These are phyloP conservation scores for Talaromyces sp. DNA, from an alignment of 2,329 filamentous ascomycete species.

Conservation along the genomic window DNA sequence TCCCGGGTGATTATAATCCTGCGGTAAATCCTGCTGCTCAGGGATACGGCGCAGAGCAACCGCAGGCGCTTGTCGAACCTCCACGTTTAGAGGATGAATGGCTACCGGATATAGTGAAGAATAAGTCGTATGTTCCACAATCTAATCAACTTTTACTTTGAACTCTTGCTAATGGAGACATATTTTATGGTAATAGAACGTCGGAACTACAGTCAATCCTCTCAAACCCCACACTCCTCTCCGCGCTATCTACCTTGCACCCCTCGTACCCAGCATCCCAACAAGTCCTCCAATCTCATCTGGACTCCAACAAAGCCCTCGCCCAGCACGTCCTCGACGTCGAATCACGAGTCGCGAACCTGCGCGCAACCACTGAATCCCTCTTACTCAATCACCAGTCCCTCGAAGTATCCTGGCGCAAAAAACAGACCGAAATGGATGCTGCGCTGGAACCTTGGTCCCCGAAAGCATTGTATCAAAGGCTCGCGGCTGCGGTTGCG, in stretches of 20 bases:
- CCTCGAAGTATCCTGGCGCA: constrained; percentile 86
- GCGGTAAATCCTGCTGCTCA: not conserved
- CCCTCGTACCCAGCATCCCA: constrained; percentile 68
- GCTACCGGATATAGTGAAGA: constrained; percentile 72
- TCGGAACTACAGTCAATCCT: constrained; percentile 72
- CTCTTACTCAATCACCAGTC: constrained; percentile 80
- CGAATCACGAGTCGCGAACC: constrained; percentile 49
- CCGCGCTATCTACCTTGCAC: constrained; percentile 74
- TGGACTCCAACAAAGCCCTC: constrained; percentile 70
- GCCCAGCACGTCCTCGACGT: constrained; percentile 50
- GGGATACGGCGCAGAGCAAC: not conserved
- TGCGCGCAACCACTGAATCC: constrained; percentile 70
- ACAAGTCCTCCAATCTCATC: constrained; percentile 61
- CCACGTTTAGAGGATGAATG: constrained; percentile 61
- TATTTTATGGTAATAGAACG: constrained; percentile 26
- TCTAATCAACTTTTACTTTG: not conserved
- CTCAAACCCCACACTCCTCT: constrained; percentile 65
- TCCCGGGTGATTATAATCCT: not conserved
- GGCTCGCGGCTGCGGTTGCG: constrained; percentile 69
- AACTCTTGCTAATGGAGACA: not conserved
- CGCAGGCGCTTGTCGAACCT: constrained; percentile 26
- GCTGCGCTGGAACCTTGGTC: constrained; percentile 78
- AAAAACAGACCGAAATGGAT: constrained; percentile 88
- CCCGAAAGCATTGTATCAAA: constrained; percentile 80
- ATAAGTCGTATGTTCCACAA: constrained; percentile 67